Evolutionary conservation across 176 grass and related monocot genomes (phyloP).

Genomic region (barley (Hordeum vulgare)): MorexV3_pseudomolecules_assembly NC_058522.1:24911497-24911996

Average conservation of each 20-base stretch:
- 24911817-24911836: neutral
- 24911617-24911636: no score
- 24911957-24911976: neutral
- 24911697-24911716: no score
- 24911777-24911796: neutral
- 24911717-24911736: no score
- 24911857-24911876: neutral
- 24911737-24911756: neutral
- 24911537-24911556: no score
- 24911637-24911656: no score
- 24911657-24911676: no score
- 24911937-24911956: neutral
- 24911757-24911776: neutral
- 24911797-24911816: neutral
- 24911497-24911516: neutral
- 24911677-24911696: no score
- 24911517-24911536: neutral
- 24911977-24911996: neutral
- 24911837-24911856: neutral
- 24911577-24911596: no score
- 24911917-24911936: neutral
- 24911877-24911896: neutral
- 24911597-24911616: no score
- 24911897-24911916: neutral
- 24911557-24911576: no score